Evolutionary conservation across 352 stramenopile species (phyloP).

Genomic region (Pythium sp.): DNA sequence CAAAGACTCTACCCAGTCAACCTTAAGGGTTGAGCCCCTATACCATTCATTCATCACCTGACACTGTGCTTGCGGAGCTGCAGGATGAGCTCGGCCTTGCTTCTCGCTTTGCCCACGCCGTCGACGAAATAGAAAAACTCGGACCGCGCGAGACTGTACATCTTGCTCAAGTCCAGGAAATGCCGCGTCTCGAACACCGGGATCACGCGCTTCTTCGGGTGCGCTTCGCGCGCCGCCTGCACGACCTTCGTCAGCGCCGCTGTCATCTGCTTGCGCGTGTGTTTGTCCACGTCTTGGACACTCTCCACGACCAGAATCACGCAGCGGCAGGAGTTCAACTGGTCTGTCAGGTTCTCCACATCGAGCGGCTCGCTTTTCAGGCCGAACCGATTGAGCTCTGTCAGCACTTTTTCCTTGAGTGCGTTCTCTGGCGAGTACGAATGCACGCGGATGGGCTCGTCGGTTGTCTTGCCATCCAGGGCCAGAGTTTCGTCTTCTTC

Average conservation of each 20-base stretch:
- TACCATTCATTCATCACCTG: not conserved
- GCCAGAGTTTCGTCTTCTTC: not conserved
- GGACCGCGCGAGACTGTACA: constrained; percentile 68
- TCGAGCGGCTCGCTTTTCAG: constrained; percentile 14
- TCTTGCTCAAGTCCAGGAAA: constrained; percentile 68
- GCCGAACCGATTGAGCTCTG: constrained; percentile 18
- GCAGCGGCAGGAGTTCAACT: constrained; percentile 18
- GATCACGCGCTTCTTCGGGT: constrained; percentile 37
- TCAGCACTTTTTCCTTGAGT: constrained; percentile 12
- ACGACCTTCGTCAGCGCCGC: constrained; percentile 41
- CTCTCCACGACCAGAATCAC: constrained; percentile 40
- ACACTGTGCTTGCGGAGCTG: constrained; percentile 28
- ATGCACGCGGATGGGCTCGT: constrained; percentile 15
- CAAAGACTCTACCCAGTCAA: too few species aligned
- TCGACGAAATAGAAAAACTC: constrained; percentile 72
- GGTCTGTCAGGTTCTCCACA: constrained; percentile 8
- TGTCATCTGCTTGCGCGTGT: constrained; percentile 34
- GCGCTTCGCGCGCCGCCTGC: constrained; percentile 25
- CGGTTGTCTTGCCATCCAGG: not conserved
- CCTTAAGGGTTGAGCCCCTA: too few species aligned
- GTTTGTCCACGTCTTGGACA: constrained; percentile 26
- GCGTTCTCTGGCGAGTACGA: constrained; percentile 13
- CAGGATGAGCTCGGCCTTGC: constrained; percentile 37
- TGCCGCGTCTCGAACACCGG: constrained; percentile 55
- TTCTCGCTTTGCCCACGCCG: constrained; percentile 33